These are phyloP conservation scores for Apophysomyces variabilis DNA, from an alignment of 371 early-diverging fungal genomes.

Conservation along the genomic window DNA sequence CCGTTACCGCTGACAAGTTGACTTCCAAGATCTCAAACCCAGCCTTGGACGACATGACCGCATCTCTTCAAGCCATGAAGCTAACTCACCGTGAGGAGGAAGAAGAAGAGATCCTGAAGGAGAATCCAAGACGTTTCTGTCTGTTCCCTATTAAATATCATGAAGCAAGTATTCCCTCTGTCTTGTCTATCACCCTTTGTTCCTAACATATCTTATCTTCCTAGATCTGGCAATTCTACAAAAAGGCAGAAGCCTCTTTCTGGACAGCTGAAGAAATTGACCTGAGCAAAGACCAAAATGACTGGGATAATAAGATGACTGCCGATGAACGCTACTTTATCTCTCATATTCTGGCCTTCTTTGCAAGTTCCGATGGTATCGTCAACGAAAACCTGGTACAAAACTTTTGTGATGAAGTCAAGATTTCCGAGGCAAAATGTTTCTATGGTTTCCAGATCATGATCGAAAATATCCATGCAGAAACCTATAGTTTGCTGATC, in stretches of 20 bases:
- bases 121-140: slow-evolving; percentile 88
- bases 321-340: slow-evolving; percentile 97
- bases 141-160: slow-evolving; percentile 97
- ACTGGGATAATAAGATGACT: slow-evolving; percentile 94
- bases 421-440: slow-evolving; percentile 97
- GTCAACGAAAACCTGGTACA: slow-evolving; percentile 99
- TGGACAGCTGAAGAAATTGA: slow-evolving; percentile 99
- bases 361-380: slow-evolving; percentile 99
- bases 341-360: slow-evolving; percentile 98
- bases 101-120: slow-evolving; percentile 54
- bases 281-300: slow-evolving; percentile 91
- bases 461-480: slow-evolving; percentile 99
- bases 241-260: slow-evolving; percentile 99
- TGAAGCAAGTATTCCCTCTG: slow-evolving; percentile 60
- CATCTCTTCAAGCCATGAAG: slow-evolving; percentile 15
- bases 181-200: background rate
- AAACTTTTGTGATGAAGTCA: slow-evolving; percentile 97
- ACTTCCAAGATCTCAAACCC: slow-evolving; percentile 4
- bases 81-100: slow-evolving; percentile 19
- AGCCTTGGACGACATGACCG: slow-evolving; percentile 2
- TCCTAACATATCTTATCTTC: slow-evolving; percentile 12
- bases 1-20: background rate
- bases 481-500: slow-evolving; percentile 98
- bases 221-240: slow-evolving; percentile 98
- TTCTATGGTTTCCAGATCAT: slow-evolving; percentile 99